phyloP scores from a whole-genome alignment of 108 stramenopile species.

The Cylindrotheca closterium region DNA sequence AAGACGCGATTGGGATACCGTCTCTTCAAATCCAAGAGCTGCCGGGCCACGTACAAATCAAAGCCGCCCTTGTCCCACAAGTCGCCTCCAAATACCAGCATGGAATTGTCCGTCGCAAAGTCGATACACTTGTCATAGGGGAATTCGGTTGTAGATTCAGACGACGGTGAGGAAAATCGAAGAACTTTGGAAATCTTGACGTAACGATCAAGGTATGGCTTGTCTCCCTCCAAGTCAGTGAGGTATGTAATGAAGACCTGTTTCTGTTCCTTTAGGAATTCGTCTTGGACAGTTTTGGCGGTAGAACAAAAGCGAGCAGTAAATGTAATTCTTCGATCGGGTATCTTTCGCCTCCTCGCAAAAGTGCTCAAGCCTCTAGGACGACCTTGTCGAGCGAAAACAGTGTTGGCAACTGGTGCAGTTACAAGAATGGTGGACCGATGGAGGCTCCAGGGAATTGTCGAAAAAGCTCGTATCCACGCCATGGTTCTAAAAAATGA shows the following conservation, averaged over 20 bases:
- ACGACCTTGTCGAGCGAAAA: too few species aligned
- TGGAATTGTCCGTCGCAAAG: constrained; percentile 29
- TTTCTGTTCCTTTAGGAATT: constrained; percentile 12
- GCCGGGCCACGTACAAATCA: constrained; percentile 83
- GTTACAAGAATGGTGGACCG: too few species aligned
- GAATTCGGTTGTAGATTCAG: constrained; percentile 26
- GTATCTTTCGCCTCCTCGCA: too few species aligned
- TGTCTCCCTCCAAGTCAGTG: constrained; percentile 89
- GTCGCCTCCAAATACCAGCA: constrained; percentile 76
- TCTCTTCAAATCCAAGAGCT: constrained; percentile 66
- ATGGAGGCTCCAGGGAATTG: too few species aligned
- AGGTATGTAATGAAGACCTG: constrained; percentile 26
- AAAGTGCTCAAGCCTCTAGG: too few species aligned
- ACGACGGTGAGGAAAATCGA: constrained; percentile 35
- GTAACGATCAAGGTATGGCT: constrained; percentile 73
- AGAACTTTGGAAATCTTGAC: constrained; percentile 73
- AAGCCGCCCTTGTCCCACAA: constrained; percentile 85
- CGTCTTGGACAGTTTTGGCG: not conserved
- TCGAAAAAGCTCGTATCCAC: too few species aligned
- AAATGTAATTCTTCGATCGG: too few species aligned
- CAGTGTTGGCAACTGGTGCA: too few species aligned
- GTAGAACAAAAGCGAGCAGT: not conserved
- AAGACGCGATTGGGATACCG: constrained; percentile 75
- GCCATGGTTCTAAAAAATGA: too few species aligned
- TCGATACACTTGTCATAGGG: constrained; percentile 67